Evolutionary conservation across 495 filamentous ascomycete species (phyloP).

Genomic region (Aspergillus egyptiacus): DNA sequence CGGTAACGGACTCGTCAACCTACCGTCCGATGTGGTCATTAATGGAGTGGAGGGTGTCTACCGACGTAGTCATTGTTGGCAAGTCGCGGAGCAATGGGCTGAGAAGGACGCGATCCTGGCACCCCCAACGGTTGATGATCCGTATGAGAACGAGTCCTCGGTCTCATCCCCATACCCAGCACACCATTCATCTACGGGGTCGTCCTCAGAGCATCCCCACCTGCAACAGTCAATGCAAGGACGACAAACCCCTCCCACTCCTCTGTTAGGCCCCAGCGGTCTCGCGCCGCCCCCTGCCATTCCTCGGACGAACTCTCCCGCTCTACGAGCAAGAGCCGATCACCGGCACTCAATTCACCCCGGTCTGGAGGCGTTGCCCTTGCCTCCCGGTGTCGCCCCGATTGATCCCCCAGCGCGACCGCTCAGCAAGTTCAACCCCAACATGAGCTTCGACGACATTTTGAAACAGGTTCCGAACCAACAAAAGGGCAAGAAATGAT

Average conservation of each 20-base stretch:
- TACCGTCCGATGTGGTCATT: slow-evolving; percentile 78
- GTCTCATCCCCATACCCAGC: slow-evolving; percentile 40
- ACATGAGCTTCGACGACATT: slow-evolving; percentile 51
- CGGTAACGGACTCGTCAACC: slow-evolving; percentile 62
- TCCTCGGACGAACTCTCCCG: slow-evolving; percentile 42
- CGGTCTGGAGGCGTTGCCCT: slow-evolving; percentile 46
- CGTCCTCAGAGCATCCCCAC: slow-evolving; percentile 28
- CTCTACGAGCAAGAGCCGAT: slow-evolving; percentile 22
- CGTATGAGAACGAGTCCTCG: slow-evolving; percentile 40
- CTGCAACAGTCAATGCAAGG: slow-evolving; percentile 14
- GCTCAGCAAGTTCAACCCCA: slow-evolving; percentile 42
- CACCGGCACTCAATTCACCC: slow-evolving; percentile 43
- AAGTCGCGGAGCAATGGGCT: slow-evolving; percentile 70
- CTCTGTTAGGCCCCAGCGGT: slow-evolving; percentile 27
- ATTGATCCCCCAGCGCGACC: slow-evolving; percentile 38
- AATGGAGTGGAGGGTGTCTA: slow-evolving; percentile 88
- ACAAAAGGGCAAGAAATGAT: slow-evolving; percentile 40
- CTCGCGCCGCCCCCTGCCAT: slow-evolving; percentile 34
- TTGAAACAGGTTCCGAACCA: slow-evolving; percentile 41
- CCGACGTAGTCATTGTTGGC: slow-evolving; percentile 87
- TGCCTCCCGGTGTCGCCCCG: slow-evolving; percentile 46
- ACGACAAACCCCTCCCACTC: slow-evolving; percentile 16
- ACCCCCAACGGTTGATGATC: slow-evolving; percentile 36
- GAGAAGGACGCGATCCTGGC: slow-evolving; percentile 36
- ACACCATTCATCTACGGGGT: slow-evolving; percentile 40